Percentiles rank a stretch among this genome's conserved stretches.
Conservation (phyloP, 75 land plant species). For the Sequoia sempervirens region DNA sequence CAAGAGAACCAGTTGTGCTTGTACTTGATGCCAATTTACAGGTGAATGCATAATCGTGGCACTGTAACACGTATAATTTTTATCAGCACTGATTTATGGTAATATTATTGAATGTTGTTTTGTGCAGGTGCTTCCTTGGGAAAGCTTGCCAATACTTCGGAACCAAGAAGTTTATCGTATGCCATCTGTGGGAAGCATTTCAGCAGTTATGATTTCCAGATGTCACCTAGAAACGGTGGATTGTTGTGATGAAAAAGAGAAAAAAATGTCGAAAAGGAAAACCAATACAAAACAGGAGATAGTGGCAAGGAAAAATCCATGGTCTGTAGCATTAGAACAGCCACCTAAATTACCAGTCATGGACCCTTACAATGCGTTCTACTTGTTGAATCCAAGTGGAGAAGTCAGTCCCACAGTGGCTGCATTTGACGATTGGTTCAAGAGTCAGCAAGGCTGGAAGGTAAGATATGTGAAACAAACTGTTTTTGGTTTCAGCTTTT, state of each 20-base stretch:
- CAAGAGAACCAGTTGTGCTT: conserved; percentile 58
- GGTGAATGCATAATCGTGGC: conserved; percentile 24
- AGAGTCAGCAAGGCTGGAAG: conserved; percentile 61
- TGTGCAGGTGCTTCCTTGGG: conserved; percentile 88
- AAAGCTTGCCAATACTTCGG: conserved; percentile 74
- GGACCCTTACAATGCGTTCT: conserved; percentile 75
- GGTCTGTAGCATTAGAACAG: conserved; percentile 1
- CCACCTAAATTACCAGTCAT: conserved; percentile 38
- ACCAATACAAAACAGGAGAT: background rate
- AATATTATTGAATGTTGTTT: background rate
- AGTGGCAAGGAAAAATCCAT: background rate
- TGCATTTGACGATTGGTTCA: conserved; percentile 94
- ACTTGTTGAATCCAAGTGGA: conserved; percentile 88
- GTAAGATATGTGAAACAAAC: conserved; percentile 18
- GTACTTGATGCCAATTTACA: conserved; percentile 71
- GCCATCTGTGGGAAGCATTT: conserved; percentile 81
- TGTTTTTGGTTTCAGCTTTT: background rate
- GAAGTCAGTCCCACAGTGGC: conserved; percentile 66
- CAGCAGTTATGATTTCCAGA: conserved; percentile 25
- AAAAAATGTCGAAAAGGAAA: background rate
- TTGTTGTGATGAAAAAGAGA: conserved; percentile 4
- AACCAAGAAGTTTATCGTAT: conserved; percentile 81
- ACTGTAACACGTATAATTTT: background rate
- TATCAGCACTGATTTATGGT: background rate
- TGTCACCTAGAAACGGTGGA: background rate